phyloP scores from a whole-genome alignment of 2,329 filamentous ascomycete species.

The Acarospora socialis region DNA sequence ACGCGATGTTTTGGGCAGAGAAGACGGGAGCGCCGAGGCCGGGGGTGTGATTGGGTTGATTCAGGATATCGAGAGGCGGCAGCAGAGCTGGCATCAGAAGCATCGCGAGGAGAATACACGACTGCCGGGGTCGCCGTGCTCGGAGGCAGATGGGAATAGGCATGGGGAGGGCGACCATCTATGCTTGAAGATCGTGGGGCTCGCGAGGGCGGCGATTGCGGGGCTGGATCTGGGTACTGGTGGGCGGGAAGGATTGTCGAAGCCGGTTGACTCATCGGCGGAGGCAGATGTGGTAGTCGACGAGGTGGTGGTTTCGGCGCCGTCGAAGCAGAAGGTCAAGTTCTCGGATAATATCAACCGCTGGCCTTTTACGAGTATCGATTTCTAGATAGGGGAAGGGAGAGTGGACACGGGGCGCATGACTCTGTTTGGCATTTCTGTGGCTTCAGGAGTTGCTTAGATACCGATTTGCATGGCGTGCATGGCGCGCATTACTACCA shows the following conservation, averaged over 20 bases:
- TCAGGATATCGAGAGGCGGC: slow-evolving; percentile 27
- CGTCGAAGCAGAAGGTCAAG: no score
- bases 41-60: slow-evolving; percentile 23
- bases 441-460: no score
- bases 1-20: slow-evolving; percentile 29
- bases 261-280: neutral
- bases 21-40: slow-evolving; percentile 16
- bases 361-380: no score
- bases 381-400: no score
- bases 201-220: slow-evolving; percentile 15
- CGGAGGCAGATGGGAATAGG: slow-evolving; percentile 4
- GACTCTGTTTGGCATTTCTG: no score
- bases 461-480: no score
- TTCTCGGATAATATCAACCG: no score
- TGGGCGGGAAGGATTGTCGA: neutral
- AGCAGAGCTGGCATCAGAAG: slow-evolving; percentile 32
- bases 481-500: no score
- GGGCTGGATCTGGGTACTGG: slow-evolving; percentile 12
- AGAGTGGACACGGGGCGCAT: no score
- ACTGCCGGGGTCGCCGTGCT: no score
- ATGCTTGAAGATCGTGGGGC: slow-evolving; percentile 17
- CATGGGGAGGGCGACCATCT: slow-evolving; percentile 13
- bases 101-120: no score
- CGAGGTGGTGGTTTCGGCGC: no score
- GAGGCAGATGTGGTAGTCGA: neutral